Percentiles rank a stretch among this genome's conserved stretches.
Conservation (phyloP, 306 rosid species). For the Dryas drummondii region DNA sequence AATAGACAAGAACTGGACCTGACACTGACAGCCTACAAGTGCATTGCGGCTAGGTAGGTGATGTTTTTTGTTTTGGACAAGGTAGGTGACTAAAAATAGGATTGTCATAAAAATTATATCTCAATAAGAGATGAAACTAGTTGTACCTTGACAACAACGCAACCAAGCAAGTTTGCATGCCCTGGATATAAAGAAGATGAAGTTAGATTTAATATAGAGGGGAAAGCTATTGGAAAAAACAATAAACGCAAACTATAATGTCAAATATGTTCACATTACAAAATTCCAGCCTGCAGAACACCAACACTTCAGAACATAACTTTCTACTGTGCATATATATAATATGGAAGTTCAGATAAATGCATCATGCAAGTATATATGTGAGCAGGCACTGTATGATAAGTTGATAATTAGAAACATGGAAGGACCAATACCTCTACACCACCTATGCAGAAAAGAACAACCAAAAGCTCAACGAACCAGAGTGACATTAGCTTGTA, state of each 20-base stretch:
- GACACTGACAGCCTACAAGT: neutral
- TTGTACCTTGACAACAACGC: constrained; percentile 73
- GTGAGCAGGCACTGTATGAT: constrained; percentile 6
- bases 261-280: constrained; percentile 15
- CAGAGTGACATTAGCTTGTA: constrained; percentile 80
- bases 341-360: neutral
- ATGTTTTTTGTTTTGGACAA: too few relatives aligned
- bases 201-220: constrained; percentile 28
- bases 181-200: constrained; percentile 55
- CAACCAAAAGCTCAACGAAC: constrained; percentile 86
- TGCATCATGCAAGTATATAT: constrained; percentile 17
- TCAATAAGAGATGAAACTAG: constrained; percentile 18
- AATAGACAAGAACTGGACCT: neutral
- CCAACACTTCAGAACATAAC: neutral
- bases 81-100: neutral
- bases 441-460: constrained; percentile 95
- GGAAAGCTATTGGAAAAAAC: constrained; percentile 13
- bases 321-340: constrained; percentile 6
- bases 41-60: neutral
- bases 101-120: constrained; percentile 13
- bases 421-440: constrained; percentile 59
- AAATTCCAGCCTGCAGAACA: constrained; percentile 14
- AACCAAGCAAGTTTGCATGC: constrained; percentile 92
- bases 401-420: constrained; percentile 6
- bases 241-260: constrained; percentile 12